Evolutionary conservation across 2,329 filamentous ascomycete genomes (phyloP).

Genomic region (Pestalotiopsis sp.): DNA sequence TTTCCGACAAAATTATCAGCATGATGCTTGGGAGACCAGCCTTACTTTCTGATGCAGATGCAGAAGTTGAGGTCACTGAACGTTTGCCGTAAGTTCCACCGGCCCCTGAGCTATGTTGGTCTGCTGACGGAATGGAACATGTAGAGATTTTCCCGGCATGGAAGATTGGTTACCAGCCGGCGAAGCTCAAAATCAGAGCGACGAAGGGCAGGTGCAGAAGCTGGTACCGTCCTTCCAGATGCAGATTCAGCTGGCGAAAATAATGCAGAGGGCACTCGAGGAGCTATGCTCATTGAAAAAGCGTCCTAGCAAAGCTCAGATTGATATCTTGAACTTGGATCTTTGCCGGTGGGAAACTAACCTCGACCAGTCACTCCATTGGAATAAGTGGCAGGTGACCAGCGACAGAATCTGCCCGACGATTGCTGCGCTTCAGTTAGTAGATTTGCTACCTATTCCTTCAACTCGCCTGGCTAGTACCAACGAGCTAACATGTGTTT

Average conservation of each 20-base stretch:
- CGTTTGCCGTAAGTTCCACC: background rate
- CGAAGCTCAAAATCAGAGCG: background rate
- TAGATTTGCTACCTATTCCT: background rate
- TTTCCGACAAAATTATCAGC: background rate
- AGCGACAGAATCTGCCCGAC: background rate
- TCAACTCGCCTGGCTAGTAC: no score
- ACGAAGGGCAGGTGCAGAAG: background rate
- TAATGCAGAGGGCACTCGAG: background rate
- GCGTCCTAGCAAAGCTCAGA: background rate
- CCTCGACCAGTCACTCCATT: background rate
- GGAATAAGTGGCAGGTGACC: background rate
- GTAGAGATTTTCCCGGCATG: background rate
- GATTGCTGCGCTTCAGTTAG: background rate
- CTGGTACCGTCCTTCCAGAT: background rate
- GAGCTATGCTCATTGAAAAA: background rate
- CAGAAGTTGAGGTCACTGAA: background rate
- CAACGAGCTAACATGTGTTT: background rate
- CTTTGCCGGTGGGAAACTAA: background rate
- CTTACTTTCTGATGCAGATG: background rate
- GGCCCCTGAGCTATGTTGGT: background rate
- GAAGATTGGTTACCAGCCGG: background rate
- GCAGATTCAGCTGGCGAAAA: background rate
- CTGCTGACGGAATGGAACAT: background rate
- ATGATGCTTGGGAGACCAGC: background rate
- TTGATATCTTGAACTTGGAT: background rate